Evolutionary conservation across 306 rosid genomes (phyloP).

Genomic region (Quercus mongolica): DNA sequence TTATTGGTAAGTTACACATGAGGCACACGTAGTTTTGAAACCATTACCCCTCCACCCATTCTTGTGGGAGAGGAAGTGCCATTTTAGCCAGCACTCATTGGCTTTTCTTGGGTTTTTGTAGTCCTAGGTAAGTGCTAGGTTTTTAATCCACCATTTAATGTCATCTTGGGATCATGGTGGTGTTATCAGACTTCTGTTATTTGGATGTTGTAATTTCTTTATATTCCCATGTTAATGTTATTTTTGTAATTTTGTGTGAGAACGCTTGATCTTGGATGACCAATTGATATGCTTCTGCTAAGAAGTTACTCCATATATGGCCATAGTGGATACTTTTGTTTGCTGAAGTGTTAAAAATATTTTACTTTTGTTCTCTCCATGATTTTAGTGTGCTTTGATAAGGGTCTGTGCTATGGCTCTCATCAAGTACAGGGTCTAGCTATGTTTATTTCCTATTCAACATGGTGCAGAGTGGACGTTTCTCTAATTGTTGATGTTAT

Average conservation of each 20-base stretch:
- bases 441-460: not conserved
- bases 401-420: not conserved
- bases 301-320: not conserved
- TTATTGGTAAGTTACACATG: too few relatives aligned
- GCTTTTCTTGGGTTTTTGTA: not conserved
- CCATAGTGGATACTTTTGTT: not conserved
- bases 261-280: not conserved
- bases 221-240: not conserved
- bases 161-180: not conserved
- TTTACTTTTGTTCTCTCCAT: not conserved
- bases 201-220: not conserved
- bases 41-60: too few relatives aligned
- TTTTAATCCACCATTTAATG: not conserved
- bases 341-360: not conserved
- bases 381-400: not conserved
- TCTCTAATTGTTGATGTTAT: constrained; percentile 19
- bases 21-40: too few relatives aligned
- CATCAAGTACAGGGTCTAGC: not conserved
- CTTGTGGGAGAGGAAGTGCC: too few relatives aligned
- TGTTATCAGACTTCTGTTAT: not conserved
- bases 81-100: too few relatives aligned
- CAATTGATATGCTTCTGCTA: not conserved
- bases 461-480: not conserved
- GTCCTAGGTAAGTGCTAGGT: not conserved
- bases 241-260: not conserved